Evolutionary conservation across 2,329 filamentous ascomycete species (phyloP).

Genomic region (Stagonosporopsis rhizophila): DNA sequence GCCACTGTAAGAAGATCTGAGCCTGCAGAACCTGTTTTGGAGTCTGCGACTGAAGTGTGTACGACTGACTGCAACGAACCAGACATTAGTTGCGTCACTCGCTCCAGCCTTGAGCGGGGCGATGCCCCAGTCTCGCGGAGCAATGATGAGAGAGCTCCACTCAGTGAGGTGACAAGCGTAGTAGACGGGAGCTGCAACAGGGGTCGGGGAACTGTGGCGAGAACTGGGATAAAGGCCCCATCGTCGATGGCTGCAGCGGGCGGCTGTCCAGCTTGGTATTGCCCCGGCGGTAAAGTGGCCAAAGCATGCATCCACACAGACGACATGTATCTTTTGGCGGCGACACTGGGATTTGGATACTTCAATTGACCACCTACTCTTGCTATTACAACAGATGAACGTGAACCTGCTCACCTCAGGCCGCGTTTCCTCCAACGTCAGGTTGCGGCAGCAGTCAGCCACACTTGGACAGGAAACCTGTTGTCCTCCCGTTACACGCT

Average conservation of each 20-base stretch:
- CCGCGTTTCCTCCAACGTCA: not conserved
- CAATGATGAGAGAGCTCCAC: constrained; percentile 31
- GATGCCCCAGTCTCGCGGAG: constrained; percentile 34
- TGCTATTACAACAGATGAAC: not conserved
- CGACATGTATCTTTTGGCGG: not conserved
- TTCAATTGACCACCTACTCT: not conserved
- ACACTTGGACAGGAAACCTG: constrained; percentile 14
- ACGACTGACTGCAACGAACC: constrained; percentile 35
- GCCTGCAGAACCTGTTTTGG: constrained; percentile 49
- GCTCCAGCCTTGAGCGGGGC: constrained; percentile 43
- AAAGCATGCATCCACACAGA: constrained; percentile 3
- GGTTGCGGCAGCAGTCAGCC: constrained; percentile 6
- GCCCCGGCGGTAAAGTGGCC: constrained; percentile 26
- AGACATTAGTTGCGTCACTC: constrained; percentile 47
- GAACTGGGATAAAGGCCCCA: constrained; percentile 32
- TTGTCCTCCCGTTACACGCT: constrained; percentile 6
- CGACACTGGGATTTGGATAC: not conserved
- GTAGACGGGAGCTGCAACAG: constrained; percentile 29
- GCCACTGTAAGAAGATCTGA: constrained; percentile 36
- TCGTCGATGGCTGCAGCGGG: constrained; percentile 41
- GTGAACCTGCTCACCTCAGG: not conserved
- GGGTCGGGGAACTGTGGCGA: constrained; percentile 40
- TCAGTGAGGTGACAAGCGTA: constrained; percentile 37
- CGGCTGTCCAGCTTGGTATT: constrained; percentile 31
- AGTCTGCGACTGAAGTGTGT: constrained; percentile 31